Percentiles rank a stretch among this genome's conserved stretches.
phyloP scores from a whole-genome alignment of 441 rosid genomes.

The Aquilaria agallochum region DNA sequence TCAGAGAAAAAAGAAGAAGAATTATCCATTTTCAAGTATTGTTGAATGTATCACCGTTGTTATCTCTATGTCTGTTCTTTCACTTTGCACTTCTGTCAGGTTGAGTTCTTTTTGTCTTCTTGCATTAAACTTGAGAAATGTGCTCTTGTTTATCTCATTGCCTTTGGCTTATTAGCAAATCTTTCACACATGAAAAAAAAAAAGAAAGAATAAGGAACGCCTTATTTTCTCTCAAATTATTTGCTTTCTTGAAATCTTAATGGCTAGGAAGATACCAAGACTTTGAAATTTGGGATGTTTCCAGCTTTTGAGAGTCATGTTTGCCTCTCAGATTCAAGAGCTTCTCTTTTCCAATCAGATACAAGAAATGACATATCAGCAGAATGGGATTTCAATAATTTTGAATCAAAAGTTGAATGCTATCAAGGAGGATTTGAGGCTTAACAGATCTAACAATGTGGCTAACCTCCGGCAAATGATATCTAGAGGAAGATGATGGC shows the following conservation, averaged over 20 bases:
- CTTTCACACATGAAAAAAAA: constrained; percentile 56
- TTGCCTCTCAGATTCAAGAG: constrained; percentile 30
- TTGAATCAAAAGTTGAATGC: too few relatives aligned
- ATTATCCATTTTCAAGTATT: constrained; percentile 1
- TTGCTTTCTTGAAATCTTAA: too few relatives aligned
- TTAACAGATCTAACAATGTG: too few relatives aligned
- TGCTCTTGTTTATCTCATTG: constrained; percentile 39
- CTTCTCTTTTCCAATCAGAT: constrained; percentile 7
- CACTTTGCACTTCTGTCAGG: constrained; percentile 31
- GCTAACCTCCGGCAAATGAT: too few relatives aligned
- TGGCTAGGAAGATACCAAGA: constrained; percentile 4
- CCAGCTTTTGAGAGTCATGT: constrained; percentile 83
- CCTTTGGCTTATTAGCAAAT: constrained; percentile 17
- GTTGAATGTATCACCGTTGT: constrained; percentile 25
- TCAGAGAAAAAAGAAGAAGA: not conserved
- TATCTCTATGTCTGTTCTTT: constrained; percentile 1
- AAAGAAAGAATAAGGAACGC: constrained; percentile 9
- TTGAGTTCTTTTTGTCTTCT: constrained; percentile 29
- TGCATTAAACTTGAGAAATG: constrained; percentile 26
- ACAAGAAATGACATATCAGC: too few relatives aligned
- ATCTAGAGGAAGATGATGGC: too few relatives aligned
- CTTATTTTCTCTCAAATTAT: constrained; percentile 1
- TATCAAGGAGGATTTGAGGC: too few relatives aligned
- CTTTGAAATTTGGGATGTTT: constrained; percentile 62
- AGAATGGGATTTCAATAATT: too few relatives aligned